Conservation (phyloP, 108 stramenopile genomes). For the Cyclotella sp. region DNA sequence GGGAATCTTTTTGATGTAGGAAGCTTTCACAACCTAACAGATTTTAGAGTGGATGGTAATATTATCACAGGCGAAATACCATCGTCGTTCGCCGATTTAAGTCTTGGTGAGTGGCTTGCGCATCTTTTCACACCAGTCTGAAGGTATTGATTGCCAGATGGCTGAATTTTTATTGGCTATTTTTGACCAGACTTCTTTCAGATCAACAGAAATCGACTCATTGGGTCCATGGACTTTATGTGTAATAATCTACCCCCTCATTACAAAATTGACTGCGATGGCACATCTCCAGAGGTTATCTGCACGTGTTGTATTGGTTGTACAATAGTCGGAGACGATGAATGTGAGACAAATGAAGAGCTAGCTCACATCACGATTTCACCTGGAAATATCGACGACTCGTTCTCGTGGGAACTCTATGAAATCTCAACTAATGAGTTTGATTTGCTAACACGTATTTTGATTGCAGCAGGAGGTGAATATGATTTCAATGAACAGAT, state of each 20-base stretch:
- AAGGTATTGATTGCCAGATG: neutral
- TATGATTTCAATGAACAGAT: neutral
- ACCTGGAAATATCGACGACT: neutral
- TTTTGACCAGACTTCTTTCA: neutral
- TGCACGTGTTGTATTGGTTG: slow-evolving; percentile 19
- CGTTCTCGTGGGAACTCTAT: neutral
- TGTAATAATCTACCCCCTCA: neutral
- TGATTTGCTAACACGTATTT: no score
- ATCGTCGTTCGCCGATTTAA: neutral
- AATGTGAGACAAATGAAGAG: neutral
- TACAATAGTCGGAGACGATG: slow-evolving; percentile 10
- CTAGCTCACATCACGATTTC: slow-evolving; percentile 8
- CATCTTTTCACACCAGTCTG: neutral
- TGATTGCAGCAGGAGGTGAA: slow-evolving; percentile 19
- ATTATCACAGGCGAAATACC: slow-evolving; percentile 1
- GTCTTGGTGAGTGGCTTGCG: neutral
- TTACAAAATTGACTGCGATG: slow-evolving; percentile 19
- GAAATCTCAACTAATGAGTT: neutral
- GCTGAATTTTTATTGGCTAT: neutral
- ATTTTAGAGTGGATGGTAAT: slow-evolving; percentile 12
- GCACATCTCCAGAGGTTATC: neutral
- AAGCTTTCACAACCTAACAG: neutral
- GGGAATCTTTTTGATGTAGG: slow-evolving; percentile 3
- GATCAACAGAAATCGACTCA: slow-evolving; percentile 7
- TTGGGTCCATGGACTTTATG: neutral